Percentiles rank a stretch among this genome's conserved stretches.
Evolutionary conservation across 371 early-diverging fungal genomes (phyloP).

Genomic region (Mucor racemosus): DNA sequence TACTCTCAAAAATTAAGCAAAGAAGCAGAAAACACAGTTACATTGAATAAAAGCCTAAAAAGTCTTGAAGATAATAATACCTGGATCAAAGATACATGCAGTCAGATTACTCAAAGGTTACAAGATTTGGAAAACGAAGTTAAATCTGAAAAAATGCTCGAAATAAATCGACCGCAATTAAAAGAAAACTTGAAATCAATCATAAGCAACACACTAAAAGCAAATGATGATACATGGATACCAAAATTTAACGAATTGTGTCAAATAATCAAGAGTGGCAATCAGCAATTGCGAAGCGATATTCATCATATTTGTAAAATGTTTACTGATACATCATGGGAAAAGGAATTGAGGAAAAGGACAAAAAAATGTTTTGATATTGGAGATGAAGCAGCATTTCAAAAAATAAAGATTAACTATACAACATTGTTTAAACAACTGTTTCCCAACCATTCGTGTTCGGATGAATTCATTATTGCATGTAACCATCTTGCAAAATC

Average conservation of each 20-base stretch:
- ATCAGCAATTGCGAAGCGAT: neutral
- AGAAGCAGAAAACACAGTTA: neutral
- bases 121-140: neutral
- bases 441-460: neutral
- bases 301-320: neutral
- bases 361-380: neutral
- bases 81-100: constrained; percentile 2
- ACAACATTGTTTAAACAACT: neutral
- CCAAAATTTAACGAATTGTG: neutral
- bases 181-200: neutral
- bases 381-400: constrained; percentile 5
- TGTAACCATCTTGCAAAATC: neutral
- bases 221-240: neutral
- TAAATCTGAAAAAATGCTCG: neutral
- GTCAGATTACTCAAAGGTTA: neutral
- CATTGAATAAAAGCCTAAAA: neutral
- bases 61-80: neutral
- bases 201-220: neutral
- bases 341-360: neutral
- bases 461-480: neutral
- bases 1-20: neutral
- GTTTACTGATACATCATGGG: neutral
- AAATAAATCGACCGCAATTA: neutral
- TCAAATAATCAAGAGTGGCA: neutral
- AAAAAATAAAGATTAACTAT: neutral